phyloP scores from a whole-genome alignment of 768 basidiomycete species.

The Aureoboletus auriporus region DNA sequence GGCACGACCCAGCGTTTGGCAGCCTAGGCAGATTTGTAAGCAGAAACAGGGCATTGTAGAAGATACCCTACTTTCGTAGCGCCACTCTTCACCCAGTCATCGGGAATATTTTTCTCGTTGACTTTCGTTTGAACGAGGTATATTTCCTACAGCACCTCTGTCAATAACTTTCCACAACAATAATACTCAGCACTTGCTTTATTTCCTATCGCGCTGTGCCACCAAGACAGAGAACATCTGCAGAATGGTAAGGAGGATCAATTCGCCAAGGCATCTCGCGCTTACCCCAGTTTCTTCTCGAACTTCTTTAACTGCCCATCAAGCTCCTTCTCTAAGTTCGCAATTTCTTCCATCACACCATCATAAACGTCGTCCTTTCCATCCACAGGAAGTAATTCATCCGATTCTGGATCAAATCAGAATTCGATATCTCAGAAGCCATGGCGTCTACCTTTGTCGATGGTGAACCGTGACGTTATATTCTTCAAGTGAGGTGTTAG shows the following conservation, averaged over 20 bases:
- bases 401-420: slow-evolving; percentile 42
- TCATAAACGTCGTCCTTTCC: slow-evolving; percentile 90
- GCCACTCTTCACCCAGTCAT: slow-evolving; percentile 77
- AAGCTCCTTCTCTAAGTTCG: slow-evolving; percentile 63
- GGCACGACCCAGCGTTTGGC: slow-evolving; percentile 76
- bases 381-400: slow-evolving; percentile 73
- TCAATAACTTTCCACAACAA: not conserved
- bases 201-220: slow-evolving; percentile 79
- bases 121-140: slow-evolving; percentile 78
- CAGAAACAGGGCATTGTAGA: not conserved
- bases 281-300: slow-evolving; percentile 63
- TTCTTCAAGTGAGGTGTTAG: slow-evolving; percentile 66
- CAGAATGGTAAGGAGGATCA: slow-evolving; percentile 18
- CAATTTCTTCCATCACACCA: slow-evolving; percentile 66
- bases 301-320: slow-evolving; percentile 64
- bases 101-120: slow-evolving; percentile 61
- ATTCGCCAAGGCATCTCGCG: slow-evolving; percentile 3
- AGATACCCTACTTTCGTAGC: slow-evolving; percentile 64
- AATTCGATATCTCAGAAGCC: slow-evolving; percentile 10
- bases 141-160: slow-evolving; percentile 61
- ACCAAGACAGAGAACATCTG: slow-evolving; percentile 52
- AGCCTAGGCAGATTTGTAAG: slow-evolving; percentile 39
- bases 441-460: slow-evolving; percentile 50
- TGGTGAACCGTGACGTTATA: slow-evolving; percentile 61
- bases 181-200: slow-evolving; percentile 46